Evolutionary conservation across 352 stramenopile species (phyloP).

Genomic region (Pythium insidiosum): DNA sequence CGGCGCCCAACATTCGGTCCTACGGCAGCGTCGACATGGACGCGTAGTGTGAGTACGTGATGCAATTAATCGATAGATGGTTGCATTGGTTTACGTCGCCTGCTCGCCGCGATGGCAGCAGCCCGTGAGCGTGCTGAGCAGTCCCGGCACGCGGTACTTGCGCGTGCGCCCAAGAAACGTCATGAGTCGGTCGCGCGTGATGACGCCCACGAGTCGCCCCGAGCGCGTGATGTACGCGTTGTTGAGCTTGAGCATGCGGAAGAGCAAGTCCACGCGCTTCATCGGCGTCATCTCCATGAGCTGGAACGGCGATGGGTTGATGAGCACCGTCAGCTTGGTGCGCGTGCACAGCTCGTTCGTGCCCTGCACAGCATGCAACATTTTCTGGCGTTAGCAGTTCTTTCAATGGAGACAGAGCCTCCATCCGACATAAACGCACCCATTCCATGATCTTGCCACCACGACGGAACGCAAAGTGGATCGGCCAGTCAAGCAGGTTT

Average conservation of each 20-base stretch:
- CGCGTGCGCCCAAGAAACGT: slow-evolving; percentile 63
- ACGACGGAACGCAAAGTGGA: slow-evolving; percentile 62
- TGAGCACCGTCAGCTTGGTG: slow-evolving; percentile 62
- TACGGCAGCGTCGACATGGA: slow-evolving; percentile 62
- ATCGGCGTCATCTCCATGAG: slow-evolving; percentile 82
- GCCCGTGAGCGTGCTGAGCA: slow-evolving; percentile 32
- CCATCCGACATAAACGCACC: slow-evolving; percentile 13
- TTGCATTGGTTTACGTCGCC: too few species aligned
- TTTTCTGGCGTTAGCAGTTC: background rate
- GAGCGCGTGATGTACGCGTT: slow-evolving; percentile 83
- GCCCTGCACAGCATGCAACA: slow-evolving; percentile 14
- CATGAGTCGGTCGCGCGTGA: slow-evolving; percentile 75
- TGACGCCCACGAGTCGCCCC: slow-evolving; percentile 66
- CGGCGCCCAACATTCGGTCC: slow-evolving; percentile 46
- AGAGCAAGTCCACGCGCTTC: slow-evolving; percentile 76
- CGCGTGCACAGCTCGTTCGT: slow-evolving; percentile 53
- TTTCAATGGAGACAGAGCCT: background rate
- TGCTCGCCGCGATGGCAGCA: slow-evolving; percentile 10
- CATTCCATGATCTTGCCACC: slow-evolving; percentile 74
- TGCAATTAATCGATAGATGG: too few species aligned
- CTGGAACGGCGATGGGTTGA: slow-evolving; percentile 75
- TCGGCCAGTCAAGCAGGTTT: slow-evolving; percentile 32
- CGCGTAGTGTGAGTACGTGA: too few species aligned
- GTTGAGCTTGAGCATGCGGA: slow-evolving; percentile 87
- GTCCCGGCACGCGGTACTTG: slow-evolving; percentile 47